These are phyloP conservation scores for Talaromyces sp. DNA, from an alignment of 2,329 filamentous ascomycete genomes.

Conservation along the genomic window DNA sequence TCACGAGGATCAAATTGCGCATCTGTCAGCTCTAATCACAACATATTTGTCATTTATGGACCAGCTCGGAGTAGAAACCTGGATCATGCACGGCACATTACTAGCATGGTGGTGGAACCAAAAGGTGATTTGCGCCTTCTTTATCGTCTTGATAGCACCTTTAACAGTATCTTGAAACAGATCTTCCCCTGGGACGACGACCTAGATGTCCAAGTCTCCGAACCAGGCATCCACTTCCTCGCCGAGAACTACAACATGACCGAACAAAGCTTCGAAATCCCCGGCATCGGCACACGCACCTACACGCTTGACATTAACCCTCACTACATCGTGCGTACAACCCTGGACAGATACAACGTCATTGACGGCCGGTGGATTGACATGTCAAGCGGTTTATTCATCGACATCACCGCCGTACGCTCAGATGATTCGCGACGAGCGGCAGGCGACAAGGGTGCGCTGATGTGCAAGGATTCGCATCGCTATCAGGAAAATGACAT, in stretches of 20 bases:
- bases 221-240: slow-evolving; percentile 53
- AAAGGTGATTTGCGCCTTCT: slow-evolving; percentile 33
- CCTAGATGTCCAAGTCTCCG: slow-evolving; percentile 57
- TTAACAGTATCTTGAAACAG: slow-evolving; percentile 19
- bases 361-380: slow-evolving; percentile 63
- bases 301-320: slow-evolving; percentile 61
- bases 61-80: slow-evolving; percentile 56
- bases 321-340: slow-evolving; percentile 47
- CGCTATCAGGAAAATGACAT: slow-evolving; percentile 52
- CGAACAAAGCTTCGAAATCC: slow-evolving; percentile 48
- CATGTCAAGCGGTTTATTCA: slow-evolving; percentile 56
- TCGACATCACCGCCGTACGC: slow-evolving; percentile 59
- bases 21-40: slow-evolving; percentile 52
- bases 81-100: slow-evolving; percentile 62
- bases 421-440: slow-evolving; percentile 41
- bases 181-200: slow-evolving; percentile 63
- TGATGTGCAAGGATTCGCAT: slow-evolving; percentile 59
- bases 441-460: slow-evolving; percentile 38
- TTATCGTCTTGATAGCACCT: background rate
- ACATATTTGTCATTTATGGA: slow-evolving; percentile 57
- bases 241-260: slow-evolving; percentile 62
- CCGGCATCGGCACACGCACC: slow-evolving; percentile 35
- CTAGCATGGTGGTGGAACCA: slow-evolving; percentile 64
- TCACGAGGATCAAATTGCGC: slow-evolving; percentile 45
- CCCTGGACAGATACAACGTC: slow-evolving; percentile 49